phyloP scores from a whole-genome alignment of 2,329 filamentous ascomycete species.

The Fusarium sp. region DNA sequence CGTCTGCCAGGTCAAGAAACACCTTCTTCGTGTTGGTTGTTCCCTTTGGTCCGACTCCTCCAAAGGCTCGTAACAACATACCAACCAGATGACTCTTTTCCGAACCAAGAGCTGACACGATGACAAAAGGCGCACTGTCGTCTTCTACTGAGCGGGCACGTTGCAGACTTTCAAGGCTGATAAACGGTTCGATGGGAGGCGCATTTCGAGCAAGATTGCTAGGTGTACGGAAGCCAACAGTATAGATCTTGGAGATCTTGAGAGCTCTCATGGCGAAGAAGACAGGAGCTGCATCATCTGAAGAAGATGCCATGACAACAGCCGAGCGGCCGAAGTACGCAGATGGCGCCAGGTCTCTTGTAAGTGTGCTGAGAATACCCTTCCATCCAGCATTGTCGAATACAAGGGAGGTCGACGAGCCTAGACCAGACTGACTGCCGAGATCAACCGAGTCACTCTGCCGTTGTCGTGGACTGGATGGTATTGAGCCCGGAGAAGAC shows the following conservation, averaged over 20 bases:
- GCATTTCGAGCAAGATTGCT: conserved; percentile 68
- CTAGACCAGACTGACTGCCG: conserved; percentile 49
- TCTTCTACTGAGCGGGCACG: conserved; percentile 60
- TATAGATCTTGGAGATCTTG: conserved; percentile 82
- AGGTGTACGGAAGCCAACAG: conserved; percentile 79
- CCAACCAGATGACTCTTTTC: conserved; percentile 83
- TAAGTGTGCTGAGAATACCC: conserved; percentile 83
- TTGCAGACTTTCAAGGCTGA: conserved; percentile 73
- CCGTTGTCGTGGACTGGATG: conserved; percentile 58
- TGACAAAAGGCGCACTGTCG: conserved; percentile 75
- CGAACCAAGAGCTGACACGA: conserved; percentile 80
- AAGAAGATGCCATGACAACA: conserved; percentile 76
- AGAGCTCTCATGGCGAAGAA: conserved; percentile 83
- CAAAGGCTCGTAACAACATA: conserved; percentile 79
- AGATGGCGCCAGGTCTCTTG: conserved; percentile 82
- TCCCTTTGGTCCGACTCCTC: conserved; percentile 50
- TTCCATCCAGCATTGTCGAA: conserved; percentile 89
- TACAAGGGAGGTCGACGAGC: conserved; percentile 66
- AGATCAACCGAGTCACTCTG: conserved; percentile 40
- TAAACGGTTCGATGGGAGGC: conserved; percentile 81
- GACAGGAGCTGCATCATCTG: conserved; percentile 79
- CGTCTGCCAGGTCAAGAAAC: conserved; percentile 80
- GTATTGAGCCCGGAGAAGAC: conserved; percentile 58
- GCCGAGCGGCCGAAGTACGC: conserved; percentile 81
- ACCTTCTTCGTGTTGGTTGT: conserved; percentile 67